phyloP scores from a whole-genome alignment of 352 stramenopile genomes.

The Blastocystis sp. region DNA sequence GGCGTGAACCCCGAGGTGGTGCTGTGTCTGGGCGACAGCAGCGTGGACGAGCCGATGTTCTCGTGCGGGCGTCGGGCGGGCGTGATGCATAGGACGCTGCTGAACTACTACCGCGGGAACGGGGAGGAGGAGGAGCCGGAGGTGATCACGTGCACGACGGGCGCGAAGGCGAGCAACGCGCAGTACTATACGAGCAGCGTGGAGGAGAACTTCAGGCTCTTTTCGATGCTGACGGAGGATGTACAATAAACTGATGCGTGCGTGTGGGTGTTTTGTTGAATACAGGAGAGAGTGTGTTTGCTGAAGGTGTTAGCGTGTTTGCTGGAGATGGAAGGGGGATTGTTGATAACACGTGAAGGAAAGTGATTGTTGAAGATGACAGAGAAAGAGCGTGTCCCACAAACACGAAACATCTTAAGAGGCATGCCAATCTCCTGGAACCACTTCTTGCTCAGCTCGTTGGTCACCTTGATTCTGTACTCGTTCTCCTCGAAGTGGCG shows the following conservation, averaged over 20 bases:
- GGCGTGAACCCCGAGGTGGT: conserved; percentile 33
- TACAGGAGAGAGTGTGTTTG: neutral
- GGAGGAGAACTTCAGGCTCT: conserved; percentile 52
- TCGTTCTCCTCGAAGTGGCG: conserved; percentile 63
- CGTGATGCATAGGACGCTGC: conserved; percentile 32
- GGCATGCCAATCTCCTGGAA: conserved; percentile 47
- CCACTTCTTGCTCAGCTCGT: conserved; percentile 52
- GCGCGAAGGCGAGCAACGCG: conserved; percentile 27
- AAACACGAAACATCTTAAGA: conserved; percentile 48
- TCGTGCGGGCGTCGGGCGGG: neutral
- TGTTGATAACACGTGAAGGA: too few species aligned
- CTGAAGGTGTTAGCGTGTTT: neutral
- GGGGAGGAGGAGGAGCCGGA: conserved; percentile 26
- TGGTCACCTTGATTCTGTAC: conserved; percentile 42
- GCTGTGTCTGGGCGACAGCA: conserved; percentile 63
- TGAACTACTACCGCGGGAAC: conserved; percentile 13
- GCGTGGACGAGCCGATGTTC: conserved; percentile 65
- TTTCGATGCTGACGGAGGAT: conserved; percentile 29
- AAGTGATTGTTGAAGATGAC: neutral
- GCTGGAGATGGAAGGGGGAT: too few species aligned
- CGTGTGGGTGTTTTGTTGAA: too few species aligned
- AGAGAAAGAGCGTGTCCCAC: neutral
- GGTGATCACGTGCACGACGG: conserved; percentile 61
- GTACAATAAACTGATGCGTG: neutral
- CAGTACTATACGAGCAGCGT: conserved; percentile 50